phyloP scores from a whole-genome alignment of 441 rosid genomes.

The Gossypium armourianum region DNA sequence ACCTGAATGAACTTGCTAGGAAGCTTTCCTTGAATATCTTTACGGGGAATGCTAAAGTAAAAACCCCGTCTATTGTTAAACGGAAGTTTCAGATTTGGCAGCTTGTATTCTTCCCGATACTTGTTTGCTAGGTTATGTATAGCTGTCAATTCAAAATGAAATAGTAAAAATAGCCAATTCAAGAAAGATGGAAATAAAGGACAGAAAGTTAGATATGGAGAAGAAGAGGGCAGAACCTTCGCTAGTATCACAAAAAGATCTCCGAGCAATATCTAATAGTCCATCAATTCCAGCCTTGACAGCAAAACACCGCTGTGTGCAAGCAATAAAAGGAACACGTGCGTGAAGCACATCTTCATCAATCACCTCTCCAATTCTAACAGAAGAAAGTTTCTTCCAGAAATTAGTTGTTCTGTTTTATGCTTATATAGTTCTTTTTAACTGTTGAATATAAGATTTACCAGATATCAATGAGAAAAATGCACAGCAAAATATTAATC shows the following conservation, averaged over 20 bases:
- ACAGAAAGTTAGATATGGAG: not conserved
- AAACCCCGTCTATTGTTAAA: slow-evolving; percentile 92
- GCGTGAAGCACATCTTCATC: slow-evolving; percentile 97
- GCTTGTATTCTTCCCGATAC: slow-evolving; percentile 75
- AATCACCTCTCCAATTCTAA: slow-evolving; percentile 77
- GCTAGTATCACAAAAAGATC: slow-evolving; percentile 91
- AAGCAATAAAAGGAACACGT: slow-evolving; percentile 86
- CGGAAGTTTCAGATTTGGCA: slow-evolving; percentile 85
- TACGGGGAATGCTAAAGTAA: slow-evolving; percentile 80
- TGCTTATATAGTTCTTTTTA: not conserved
- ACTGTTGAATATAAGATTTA: not conserved
- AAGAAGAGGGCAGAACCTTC: slow-evolving; percentile 48
- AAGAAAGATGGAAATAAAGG: slow-evolving; percentile 9
- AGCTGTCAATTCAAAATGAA: slow-evolving; percentile 36
- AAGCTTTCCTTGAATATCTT: slow-evolving; percentile 79
- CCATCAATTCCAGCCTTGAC: slow-evolving; percentile 93
- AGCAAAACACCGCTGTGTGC: slow-evolving; percentile 97
- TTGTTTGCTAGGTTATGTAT: slow-evolving; percentile 84
- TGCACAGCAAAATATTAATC: not conserved
- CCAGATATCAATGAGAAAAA: not conserved
- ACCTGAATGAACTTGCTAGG: slow-evolving; percentile 95
- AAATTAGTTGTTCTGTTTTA: slow-evolving; percentile 13
- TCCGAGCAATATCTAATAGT: slow-evolving; percentile 79
- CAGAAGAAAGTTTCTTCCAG: slow-evolving; percentile 18
- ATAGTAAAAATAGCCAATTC: slow-evolving; percentile 14